Evolutionary conservation across 176 grass and related monocot species (phyloP).

Genomic region (Coix lacrymajobi): DNA sequence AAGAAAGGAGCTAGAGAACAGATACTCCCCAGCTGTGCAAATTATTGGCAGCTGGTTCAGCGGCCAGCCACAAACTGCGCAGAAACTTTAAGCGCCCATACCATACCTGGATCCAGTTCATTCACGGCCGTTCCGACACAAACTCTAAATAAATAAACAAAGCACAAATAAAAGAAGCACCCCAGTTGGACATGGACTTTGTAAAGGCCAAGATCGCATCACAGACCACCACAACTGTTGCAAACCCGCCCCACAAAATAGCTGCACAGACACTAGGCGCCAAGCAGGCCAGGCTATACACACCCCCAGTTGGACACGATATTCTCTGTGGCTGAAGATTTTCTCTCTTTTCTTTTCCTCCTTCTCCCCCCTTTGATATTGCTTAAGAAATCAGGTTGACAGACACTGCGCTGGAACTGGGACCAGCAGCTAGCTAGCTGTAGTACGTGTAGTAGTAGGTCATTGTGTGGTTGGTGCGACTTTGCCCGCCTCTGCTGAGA

Average conservation of each 20-base stretch:
- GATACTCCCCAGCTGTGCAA: slow-evolving; percentile 1
- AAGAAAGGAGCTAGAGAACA: neutral
- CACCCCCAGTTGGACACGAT: neutral
- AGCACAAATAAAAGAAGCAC: neutral
- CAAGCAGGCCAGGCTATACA: neutral
- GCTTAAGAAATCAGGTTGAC: neutral
- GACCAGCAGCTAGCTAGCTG: neutral
- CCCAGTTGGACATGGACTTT: neutral
- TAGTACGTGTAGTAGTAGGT: too few relatives aligned
- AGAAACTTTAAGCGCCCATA: neutral
- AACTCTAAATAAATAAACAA: neutral
- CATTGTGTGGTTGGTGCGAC: neutral
- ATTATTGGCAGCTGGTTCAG: neutral
- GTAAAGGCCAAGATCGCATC: neutral
- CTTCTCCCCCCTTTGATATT: neutral
- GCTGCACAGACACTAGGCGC: neutral
- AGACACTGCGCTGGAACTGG: slow-evolving; percentile 1
- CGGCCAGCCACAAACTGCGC: neutral
- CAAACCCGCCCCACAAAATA: neutral
- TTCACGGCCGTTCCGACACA: neutral
- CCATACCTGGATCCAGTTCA: slow-evolving; percentile 5
- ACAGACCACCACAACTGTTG: neutral
- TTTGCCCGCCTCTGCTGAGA: neutral
- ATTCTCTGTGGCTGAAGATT: neutral
- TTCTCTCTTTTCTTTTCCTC: neutral